These are phyloP conservation scores for Candida krabiensis DNA, from an alignment of 805 yeast genomes.

Conservation along the genomic window DNA sequence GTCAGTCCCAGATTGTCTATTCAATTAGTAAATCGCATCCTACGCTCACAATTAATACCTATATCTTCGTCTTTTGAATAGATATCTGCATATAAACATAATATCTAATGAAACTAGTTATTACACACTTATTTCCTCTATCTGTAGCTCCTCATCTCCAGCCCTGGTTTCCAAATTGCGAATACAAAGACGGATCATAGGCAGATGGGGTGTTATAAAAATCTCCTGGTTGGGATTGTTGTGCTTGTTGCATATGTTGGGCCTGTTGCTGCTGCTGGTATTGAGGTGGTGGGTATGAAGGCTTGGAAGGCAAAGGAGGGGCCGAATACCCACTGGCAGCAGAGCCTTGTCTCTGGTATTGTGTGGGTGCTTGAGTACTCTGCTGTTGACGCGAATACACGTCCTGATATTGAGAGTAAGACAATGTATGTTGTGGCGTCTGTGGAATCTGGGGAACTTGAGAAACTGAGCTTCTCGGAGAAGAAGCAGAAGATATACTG, in stretches of 20 bases:
- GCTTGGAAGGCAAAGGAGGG: conserved; percentile 32
- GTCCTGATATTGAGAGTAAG: not conserved
- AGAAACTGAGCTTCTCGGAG: conserved; percentile 7
- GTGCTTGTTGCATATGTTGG: too few species aligned
- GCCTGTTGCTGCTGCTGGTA: conserved; percentile 23
- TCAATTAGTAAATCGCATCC: too few species aligned
- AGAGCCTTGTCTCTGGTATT: conserved; percentile 6
- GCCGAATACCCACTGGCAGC: conserved; percentile 9
- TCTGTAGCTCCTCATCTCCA: conserved; percentile 5
- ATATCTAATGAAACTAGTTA: too few species aligned
- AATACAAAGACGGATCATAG: conserved; percentile 48
- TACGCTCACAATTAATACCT: too few species aligned
- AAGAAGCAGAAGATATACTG: conserved; percentile 14
- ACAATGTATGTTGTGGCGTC: not conserved
- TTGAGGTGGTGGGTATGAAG: conserved; percentile 12
- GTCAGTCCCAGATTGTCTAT: too few species aligned
- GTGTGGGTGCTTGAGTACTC: conserved; percentile 14
- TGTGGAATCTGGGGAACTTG: conserved; percentile 25
- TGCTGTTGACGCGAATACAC: not conserved
- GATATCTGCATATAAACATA: too few species aligned
- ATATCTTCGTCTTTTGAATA: too few species aligned
- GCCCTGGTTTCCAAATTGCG: conserved; percentile 29
- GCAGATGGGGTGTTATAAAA: conserved; percentile 53
- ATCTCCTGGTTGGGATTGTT: conserved; percentile 25
- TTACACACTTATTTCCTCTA: too few species aligned